A percentile compares a stretch with the other conserved stretches of the same genome.
phyloP scores from a whole-genome alignment of 768 basidiomycete species.

The Hygrophorus pudorinus region DNA sequence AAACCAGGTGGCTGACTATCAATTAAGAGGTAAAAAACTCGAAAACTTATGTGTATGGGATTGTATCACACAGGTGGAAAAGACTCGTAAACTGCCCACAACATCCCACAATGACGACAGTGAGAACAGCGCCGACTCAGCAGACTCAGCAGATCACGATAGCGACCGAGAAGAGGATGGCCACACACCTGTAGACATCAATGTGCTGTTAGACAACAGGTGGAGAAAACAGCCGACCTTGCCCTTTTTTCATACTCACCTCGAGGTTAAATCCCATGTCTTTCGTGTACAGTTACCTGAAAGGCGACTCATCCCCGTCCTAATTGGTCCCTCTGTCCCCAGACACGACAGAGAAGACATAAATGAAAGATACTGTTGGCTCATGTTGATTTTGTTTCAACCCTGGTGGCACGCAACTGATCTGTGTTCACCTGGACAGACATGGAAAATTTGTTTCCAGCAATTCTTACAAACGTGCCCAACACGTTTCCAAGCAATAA shows the following conservation, averaged over 20 bases:
- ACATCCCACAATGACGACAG: constrained; percentile 3
- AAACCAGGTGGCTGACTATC: constrained; percentile 18
- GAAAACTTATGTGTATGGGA: constrained; percentile 20
- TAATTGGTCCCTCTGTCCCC: constrained; percentile 25
- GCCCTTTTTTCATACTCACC: constrained; percentile 11
- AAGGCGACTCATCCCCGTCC: constrained; percentile 19
- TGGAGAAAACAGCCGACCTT: background rate
- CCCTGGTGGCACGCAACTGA: constrained; percentile 25
- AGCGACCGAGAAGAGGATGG: too few species aligned
- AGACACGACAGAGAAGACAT: constrained; percentile 14
- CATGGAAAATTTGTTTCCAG: constrained; percentile 23
- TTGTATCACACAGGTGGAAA: too few species aligned
- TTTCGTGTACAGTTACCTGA: constrained; percentile 5
- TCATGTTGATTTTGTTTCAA: constrained; percentile 35
- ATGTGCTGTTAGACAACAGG: too few species aligned
- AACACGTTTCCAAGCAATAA: background rate
- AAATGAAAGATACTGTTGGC: constrained; percentile 16
- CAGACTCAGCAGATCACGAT: too few species aligned
- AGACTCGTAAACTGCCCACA: constrained; percentile 14
- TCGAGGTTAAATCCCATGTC: constrained; percentile 13
- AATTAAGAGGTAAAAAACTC: constrained; percentile 10
- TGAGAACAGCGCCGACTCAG: constrained; percentile 3
- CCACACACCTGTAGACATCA: too few species aligned
- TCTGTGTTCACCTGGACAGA: constrained; percentile 9
- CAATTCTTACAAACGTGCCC: constrained; percentile 7